Evolutionary conservation across 1,139 yeast genomes (phyloP).

Genomic region (Keqinozyma sinolaborantium): DNA sequence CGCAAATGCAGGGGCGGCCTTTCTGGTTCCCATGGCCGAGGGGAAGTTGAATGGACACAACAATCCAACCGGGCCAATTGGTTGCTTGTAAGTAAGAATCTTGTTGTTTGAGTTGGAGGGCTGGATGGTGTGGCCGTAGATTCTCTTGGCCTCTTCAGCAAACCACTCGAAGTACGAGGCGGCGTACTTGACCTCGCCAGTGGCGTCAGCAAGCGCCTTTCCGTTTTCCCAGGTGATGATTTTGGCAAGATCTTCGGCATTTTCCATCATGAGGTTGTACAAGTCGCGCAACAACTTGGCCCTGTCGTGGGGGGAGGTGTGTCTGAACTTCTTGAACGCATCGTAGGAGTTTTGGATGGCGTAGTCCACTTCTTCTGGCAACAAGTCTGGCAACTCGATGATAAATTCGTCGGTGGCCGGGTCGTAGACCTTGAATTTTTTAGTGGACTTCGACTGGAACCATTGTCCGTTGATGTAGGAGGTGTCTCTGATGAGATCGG

Average conservation of each 20-base stretch:
- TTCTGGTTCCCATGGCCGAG: slow-evolving; percentile 46
- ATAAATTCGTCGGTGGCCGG: slow-evolving; percentile 69
- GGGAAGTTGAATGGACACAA: slow-evolving; percentile 50
- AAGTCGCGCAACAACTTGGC: slow-evolving; percentile 61
- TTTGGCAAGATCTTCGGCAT: slow-evolving; percentile 39
- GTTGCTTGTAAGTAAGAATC: slow-evolving; percentile 40
- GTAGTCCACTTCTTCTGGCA: slow-evolving; percentile 49
- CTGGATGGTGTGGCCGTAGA: slow-evolving; percentile 40
- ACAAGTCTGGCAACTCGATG: slow-evolving; percentile 54
- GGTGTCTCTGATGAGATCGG: slow-evolving; percentile 52
- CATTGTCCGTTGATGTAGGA: slow-evolving; percentile 74
- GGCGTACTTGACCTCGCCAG: slow-evolving; percentile 40
- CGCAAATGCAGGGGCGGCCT: slow-evolving; percentile 48
- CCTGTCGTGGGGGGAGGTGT: slow-evolving; percentile 63
- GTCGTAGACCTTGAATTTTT: slow-evolving; percentile 63
- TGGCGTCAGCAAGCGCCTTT: slow-evolving; percentile 37
- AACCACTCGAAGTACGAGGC: slow-evolving; percentile 47
- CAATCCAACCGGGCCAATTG: slow-evolving; percentile 47
- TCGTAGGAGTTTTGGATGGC: slow-evolving; percentile 62
- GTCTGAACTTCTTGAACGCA: slow-evolving; percentile 58
- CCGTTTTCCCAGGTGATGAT: slow-evolving; percentile 45
- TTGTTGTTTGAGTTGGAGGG: slow-evolving; percentile 37
- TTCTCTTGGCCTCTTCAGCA: slow-evolving; percentile 40
- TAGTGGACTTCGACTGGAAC: slow-evolving; percentile 47
- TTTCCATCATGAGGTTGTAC: slow-evolving; percentile 38